Evolutionary conservation across 83 land plant genomes (phyloP).

Genomic region (Diphasiastrum complanatum): DNA sequence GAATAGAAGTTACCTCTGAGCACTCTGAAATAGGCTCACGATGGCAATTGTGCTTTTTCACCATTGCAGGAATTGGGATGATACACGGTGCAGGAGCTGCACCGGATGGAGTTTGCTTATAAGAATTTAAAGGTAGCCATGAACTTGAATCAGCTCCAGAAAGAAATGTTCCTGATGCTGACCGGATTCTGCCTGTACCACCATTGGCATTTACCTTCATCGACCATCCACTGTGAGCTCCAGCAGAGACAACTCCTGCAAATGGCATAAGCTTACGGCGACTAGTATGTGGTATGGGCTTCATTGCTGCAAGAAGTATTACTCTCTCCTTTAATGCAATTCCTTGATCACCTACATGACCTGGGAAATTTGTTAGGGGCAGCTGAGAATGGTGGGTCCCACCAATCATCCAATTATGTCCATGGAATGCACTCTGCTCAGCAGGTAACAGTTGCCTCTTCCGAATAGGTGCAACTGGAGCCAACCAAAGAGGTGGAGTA

Average conservation of each 20-base stretch:
- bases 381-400: neutral
- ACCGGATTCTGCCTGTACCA: conserved; percentile 17
- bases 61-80: conserved; percentile 48
- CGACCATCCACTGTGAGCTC: conserved; percentile 39
- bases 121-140: neutral
- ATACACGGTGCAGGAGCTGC: conserved; percentile 23
- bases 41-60: conserved; percentile 81
- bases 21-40: conserved; percentile 57
- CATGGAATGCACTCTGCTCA: conserved; percentile 4
- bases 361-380: conserved; percentile 2
- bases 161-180: neutral
- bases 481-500: conserved; percentile 51
- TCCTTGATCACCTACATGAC: neutral
- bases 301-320: conserved; percentile 51
- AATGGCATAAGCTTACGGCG: conserved; percentile 54
- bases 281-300: conserved; percentile 60
- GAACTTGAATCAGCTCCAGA: conserved; percentile 15
- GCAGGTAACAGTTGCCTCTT: conserved; percentile 24
- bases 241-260: conserved; percentile 44
- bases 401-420: neutral
- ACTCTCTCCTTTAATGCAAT: conserved; percentile 16
- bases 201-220: conserved; percentile 35
- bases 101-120: conserved; percentile 1
- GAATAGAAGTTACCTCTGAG: conserved; percentile 68
- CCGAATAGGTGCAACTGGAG: conserved; percentile 41